Conservation (phyloP, 495 filamentous ascomycete species). For the Cenococcum geophilum region DNA sequence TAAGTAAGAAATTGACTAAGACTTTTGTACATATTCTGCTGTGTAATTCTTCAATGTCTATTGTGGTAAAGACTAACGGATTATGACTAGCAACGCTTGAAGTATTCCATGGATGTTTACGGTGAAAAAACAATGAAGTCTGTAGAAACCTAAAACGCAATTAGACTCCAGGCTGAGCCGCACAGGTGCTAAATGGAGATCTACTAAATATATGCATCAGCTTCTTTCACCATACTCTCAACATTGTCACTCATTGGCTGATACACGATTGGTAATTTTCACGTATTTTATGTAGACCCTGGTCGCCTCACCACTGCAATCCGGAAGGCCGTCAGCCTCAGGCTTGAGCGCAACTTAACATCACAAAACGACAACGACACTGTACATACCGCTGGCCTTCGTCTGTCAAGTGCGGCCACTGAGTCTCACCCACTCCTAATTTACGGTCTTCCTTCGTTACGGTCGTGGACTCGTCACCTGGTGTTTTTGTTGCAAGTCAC, state of each 20-base stretch:
- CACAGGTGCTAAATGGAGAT: too few relatives aligned
- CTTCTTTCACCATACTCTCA: too few relatives aligned
- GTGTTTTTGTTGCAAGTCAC: not conserved
- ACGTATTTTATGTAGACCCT: not conserved
- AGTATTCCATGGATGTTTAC: too few relatives aligned
- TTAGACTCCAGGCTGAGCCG: too few relatives aligned
- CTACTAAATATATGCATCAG: too few relatives aligned
- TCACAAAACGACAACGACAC: not conserved
- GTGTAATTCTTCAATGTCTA: too few relatives aligned
- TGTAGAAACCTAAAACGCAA: too few relatives aligned
- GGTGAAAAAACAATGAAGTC: too few relatives aligned
- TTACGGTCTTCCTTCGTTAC: not conserved
- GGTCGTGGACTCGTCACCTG: not conserved
- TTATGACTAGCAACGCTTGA: too few relatives aligned
- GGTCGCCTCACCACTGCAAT: not conserved
- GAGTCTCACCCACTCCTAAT: not conserved
- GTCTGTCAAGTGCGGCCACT: not conserved
- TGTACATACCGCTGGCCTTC: not conserved
- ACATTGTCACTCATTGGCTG: not conserved
- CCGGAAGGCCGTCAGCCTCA: not conserved
- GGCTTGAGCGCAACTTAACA: not conserved
- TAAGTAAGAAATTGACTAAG: too few relatives aligned
- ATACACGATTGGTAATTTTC: not conserved
- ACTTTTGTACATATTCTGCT: too few relatives aligned
- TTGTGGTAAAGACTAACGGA: too few relatives aligned